phyloP scores from a whole-genome alignment of 2,329 filamentous ascomycete species.

The Colletotrichum camelliae region DNA sequence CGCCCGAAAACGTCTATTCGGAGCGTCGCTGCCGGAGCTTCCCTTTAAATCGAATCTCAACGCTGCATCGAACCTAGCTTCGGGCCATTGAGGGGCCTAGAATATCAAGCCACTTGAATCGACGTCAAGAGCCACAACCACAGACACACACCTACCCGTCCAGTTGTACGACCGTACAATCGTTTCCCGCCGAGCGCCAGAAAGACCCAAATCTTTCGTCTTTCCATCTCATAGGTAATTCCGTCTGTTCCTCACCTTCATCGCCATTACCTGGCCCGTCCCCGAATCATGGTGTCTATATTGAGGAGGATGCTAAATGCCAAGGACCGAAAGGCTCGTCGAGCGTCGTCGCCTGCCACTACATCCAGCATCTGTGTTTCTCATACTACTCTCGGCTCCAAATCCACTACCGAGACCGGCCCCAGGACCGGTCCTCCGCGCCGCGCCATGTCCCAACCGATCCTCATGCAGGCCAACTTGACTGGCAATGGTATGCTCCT shows the following conservation, averaged over 20 bases:
- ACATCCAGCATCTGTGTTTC: neutral
- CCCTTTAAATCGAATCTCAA: neutral
- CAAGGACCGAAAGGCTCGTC: neutral
- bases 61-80: neutral
- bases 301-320: conserved; percentile 11
- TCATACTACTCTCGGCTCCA: neutral
- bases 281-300: neutral
- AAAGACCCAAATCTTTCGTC: neutral
- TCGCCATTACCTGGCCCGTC: neutral
- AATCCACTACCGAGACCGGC: neutral
- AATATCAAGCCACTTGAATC: conserved; percentile 10
- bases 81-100: neutral
- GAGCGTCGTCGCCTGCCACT: neutral
- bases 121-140: conserved; percentile 4
- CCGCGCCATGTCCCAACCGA: conserved; percentile 8
- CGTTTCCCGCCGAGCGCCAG: neutral
- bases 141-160: neutral
- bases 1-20: neutral
- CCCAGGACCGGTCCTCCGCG: neutral
- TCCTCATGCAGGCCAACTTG: conserved; percentile 8
- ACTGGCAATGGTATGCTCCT: conserved; percentile 3
- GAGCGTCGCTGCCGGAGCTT: neutral
- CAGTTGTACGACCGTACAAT: neutral
- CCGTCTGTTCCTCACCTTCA: neutral
- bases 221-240: neutral